These are phyloP conservation scores for Boletus smithii DNA, from an alignment of 1,284 basidiomycete genomes.

Conservation along the genomic window DNA sequence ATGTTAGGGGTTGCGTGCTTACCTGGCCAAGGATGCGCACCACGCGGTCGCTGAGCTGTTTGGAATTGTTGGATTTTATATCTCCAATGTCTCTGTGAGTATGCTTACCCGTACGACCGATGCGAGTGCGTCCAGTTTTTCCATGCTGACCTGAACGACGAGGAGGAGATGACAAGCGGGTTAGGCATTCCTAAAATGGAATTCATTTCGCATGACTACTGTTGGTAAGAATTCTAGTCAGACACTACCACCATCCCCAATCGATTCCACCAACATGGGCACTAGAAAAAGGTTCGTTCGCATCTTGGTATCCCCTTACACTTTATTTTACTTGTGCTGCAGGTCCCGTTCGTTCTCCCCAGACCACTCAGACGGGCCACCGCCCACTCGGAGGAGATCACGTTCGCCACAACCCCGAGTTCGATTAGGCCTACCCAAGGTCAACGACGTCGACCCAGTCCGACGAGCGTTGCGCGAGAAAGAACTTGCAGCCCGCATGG, in stretches of 20 bases:
- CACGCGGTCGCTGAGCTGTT: conserved; percentile 60
- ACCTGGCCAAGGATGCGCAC: conserved; percentile 74
- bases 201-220: conserved; percentile 13
- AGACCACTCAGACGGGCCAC: conserved; percentile 44
- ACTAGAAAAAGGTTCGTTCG: conserved; percentile 26
- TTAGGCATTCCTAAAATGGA: background rate
- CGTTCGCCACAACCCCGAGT: conserved; percentile 47
- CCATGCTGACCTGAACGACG: conserved; percentile 31
- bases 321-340: conserved; percentile 1
- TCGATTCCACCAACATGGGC: conserved; percentile 12
- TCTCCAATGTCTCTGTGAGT: background rate
- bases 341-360: conserved; percentile 60
- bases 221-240: no score
- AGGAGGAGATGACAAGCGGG: background rate
- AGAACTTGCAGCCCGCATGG: conserved; percentile 69
- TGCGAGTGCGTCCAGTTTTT: conserved; percentile 46
- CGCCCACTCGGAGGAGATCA: conserved; percentile 63
- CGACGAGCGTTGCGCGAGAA: conserved; percentile 75
- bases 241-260: no score
- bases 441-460: conserved; percentile 74
- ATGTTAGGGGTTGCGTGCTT: conserved; percentile 8
- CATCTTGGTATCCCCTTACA: background rate
- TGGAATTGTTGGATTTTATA: background rate
- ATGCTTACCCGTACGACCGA: conserved; percentile 50
- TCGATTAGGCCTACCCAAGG: conserved; percentile 50